Conservation (phyloP, 2,329 filamentous ascomycete species). For the Penicillium brevicompactum region DNA sequence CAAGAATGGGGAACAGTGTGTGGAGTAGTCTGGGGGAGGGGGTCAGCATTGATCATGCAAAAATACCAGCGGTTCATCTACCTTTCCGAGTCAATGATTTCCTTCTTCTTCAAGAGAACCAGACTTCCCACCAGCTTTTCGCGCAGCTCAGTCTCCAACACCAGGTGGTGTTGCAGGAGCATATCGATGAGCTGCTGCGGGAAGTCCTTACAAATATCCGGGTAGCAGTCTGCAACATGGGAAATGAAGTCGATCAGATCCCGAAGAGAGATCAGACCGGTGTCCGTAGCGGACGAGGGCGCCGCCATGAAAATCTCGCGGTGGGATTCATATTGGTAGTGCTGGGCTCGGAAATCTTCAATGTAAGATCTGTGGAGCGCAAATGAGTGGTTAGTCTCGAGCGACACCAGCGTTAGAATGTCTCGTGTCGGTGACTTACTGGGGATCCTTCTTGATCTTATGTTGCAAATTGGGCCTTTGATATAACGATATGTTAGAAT, state of each 20-base stretch:
- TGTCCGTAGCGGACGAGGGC: conserved; percentile 74
- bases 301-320: conserved; percentile 88
- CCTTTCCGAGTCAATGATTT: conserved; percentile 81
- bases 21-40: conserved; percentile 64
- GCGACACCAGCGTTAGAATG: neutral
- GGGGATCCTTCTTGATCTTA: conserved; percentile 85
- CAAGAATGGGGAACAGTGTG: conserved; percentile 90
- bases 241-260: conserved; percentile 92
- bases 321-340: conserved; percentile 87
- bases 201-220: conserved; percentile 74
- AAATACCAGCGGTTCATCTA: conserved; percentile 29
- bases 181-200: conserved; percentile 80
- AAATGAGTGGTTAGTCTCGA: conserved; percentile 6
- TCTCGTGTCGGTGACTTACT: conserved; percentile 50
- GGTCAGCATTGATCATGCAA: neutral
- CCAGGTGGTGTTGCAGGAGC: conserved; percentile 77
- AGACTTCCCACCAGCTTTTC: conserved; percentile 94
- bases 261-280: conserved; percentile 79
- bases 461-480: conserved; percentile 79
- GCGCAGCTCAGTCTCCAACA: conserved; percentile 78
- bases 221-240: conserved; percentile 93
- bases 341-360: conserved; percentile 85
- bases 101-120: conserved; percentile 84
- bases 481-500: conserved; percentile 25
- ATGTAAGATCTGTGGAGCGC: conserved; percentile 69